Evolutionary conservation across 345 rosid genomes (phyloP).

Genomic region (Citrus medica): DNA sequence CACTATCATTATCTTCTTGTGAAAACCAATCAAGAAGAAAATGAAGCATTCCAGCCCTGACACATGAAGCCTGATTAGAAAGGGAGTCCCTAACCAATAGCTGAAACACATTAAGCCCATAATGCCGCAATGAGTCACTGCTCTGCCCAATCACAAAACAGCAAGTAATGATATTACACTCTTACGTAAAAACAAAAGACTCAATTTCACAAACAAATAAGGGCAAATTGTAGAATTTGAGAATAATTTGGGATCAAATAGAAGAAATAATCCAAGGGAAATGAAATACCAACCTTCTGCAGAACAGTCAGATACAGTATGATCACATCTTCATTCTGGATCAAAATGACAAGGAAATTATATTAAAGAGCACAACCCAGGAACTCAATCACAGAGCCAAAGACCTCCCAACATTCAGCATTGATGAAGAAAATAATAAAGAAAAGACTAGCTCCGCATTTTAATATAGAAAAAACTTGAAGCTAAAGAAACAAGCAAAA

Average conservation of each 20-base stretch:
- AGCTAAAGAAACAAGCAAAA: background rate
- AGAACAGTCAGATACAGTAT: slow-evolving; percentile 81
- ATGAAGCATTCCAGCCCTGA: slow-evolving; percentile 87
- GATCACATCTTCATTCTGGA: slow-evolving; percentile 95
- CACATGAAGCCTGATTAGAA: slow-evolving; percentile 88
- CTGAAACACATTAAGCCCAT: slow-evolving; percentile 81
- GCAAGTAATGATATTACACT: slow-evolving; percentile 22
- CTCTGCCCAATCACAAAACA: slow-evolving; percentile 89
- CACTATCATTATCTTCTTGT: slow-evolving; percentile 64
- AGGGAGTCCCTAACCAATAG: slow-evolving; percentile 84
- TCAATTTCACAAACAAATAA: background rate
- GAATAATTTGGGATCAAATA: background rate
- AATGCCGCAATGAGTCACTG: slow-evolving; percentile 86
- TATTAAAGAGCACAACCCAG: slow-evolving; percentile 20
- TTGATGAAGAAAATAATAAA: background rate
- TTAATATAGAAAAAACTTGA: background rate
- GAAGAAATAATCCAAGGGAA: slow-evolving; percentile 10
- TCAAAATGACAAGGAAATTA: slow-evolving; percentile 23
- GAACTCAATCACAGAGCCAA: background rate
- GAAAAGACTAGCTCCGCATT: background rate
- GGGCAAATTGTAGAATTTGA: background rate
- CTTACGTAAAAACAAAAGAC: background rate
- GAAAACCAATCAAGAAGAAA: slow-evolving; percentile 97
- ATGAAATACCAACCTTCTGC: slow-evolving; percentile 77
- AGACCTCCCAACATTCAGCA: background rate